These are phyloP conservation scores for Aspergillaceae sp. DNA, from an alignment of 2,329 filamentous ascomycete species.

Conservation along the genomic window DNA sequence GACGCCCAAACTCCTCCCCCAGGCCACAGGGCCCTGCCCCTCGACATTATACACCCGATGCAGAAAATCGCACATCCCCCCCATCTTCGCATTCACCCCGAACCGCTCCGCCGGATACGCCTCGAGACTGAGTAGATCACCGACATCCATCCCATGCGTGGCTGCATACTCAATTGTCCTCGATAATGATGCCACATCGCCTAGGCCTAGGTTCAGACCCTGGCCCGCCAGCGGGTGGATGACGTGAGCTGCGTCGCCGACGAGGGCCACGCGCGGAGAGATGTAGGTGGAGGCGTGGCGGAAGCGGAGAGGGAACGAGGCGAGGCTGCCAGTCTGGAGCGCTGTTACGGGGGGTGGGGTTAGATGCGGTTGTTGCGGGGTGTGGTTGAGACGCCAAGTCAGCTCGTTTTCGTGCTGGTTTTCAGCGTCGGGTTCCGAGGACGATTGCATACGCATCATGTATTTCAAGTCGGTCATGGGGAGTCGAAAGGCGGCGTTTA, in stretches of 20 bases:
- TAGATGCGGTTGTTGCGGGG: constrained; percentile 44
- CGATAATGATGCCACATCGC: constrained; percentile 72
- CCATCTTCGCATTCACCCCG: constrained; percentile 67
- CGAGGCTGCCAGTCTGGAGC: constrained; percentile 71
- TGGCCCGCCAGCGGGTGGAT: constrained; percentile 92
- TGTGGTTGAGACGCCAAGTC: constrained; percentile 72
- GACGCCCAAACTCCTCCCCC: constrained; percentile 67
- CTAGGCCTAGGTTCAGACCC: constrained; percentile 87
- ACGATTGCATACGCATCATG: constrained; percentile 55
- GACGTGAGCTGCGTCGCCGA: constrained; percentile 92
- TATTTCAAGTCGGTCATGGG: constrained; percentile 70
- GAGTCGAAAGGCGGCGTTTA: constrained; percentile 89
- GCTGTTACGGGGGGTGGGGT: constrained; percentile 56
- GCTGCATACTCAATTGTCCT: constrained; percentile 68
- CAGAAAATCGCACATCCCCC: constrained; percentile 75
- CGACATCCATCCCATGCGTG: constrained; percentile 77
- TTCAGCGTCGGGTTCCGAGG: constrained; percentile 8
- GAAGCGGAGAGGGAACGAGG: constrained; percentile 84
- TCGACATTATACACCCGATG: constrained; percentile 80
- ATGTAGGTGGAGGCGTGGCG: constrained; percentile 92
- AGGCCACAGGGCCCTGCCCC: constrained; percentile 68
- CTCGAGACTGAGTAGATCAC: constrained; percentile 68
- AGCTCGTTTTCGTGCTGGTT: constrained; percentile 63
- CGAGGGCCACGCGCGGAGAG: constrained; percentile 77
- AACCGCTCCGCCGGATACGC: constrained; percentile 75